phyloP scores from a whole-genome alignment of 305 asterid genomes.

The Andrographis paniculata region DNA sequence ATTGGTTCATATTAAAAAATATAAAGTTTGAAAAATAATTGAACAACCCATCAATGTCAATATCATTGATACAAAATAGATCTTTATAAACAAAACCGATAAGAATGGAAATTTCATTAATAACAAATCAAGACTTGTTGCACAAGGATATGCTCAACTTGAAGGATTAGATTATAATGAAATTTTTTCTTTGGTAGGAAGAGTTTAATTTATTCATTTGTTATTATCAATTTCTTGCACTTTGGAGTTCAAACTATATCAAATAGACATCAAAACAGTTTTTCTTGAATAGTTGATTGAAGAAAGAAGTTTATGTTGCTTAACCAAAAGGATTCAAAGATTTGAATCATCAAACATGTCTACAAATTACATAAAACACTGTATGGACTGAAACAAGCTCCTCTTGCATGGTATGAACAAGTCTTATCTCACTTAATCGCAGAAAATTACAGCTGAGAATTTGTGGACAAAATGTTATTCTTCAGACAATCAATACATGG shows the following conservation, averaged over 20 bases:
- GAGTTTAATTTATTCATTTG: not conserved
- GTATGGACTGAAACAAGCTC: not conserved
- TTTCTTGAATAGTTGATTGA: not conserved
- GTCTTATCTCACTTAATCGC: not conserved
- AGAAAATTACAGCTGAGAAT: not conserved
- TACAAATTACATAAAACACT: not conserved
- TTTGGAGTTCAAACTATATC: not conserved
- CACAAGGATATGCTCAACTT: not conserved
- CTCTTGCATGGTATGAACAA: not conserved
- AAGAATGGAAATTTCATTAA: not conserved
- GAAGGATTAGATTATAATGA: not conserved
- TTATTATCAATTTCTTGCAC: not conserved
- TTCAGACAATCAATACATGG: not conserved
- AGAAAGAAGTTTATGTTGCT: no score
- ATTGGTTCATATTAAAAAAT: no score
- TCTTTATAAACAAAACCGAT: not conserved
- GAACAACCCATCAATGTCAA: no score
- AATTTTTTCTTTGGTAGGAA: no score
- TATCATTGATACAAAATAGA: no score
- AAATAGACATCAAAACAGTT: not conserved
- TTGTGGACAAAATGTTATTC: not conserved
- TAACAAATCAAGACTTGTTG: not conserved
- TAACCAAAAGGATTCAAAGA: no score
- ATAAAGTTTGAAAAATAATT: no score
- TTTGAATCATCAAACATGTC: no score